Evolutionary conservation across 176 grass and related monocot genomes (phyloP), one percentile per base, ranked within the genome.

Genomic region (Triticum dicoccoides): DNA sequence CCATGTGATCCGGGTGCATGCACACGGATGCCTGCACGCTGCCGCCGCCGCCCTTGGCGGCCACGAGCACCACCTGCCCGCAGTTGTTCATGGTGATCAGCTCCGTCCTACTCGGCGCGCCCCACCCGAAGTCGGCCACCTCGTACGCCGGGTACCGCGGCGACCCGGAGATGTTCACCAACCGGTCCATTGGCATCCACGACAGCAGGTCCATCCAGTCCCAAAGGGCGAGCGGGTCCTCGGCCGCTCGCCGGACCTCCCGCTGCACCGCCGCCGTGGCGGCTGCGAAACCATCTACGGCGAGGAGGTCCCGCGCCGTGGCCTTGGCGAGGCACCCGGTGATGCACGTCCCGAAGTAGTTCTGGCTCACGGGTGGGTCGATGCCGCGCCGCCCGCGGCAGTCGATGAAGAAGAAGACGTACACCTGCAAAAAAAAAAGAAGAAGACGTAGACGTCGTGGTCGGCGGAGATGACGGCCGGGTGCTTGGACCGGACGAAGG

Each of bases 391-490:
- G 39, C 10, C 70, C 70, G 1, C 70, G 70, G 70, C 70, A 73
- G 71, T 73, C 71, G 4, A 23, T 27, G 71, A 73, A 27, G n/a
- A 73, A 73, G 71, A 73, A 73, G 38, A 73, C n/a, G 71, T 73
- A 73, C 24, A 25, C 24, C 24, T 25, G 24, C 24, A 25, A 25
- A 25, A 25, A 25, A 25, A 25, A 25, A 73, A 27, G n/a, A 73
- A 73, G 71, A 73, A 73, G 38, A 73, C n/a, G 71, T 73, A 73
- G 39, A 73, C 71, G n/a, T 47, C 71, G 71, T 73, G n/a, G 39
- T 25, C n/a, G 71, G n/a, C n/a, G 6, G 39, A 15, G 71, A 73
- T 47, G 71, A 39, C 11, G 5, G 41, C 70, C 38, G 70, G 70
- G 29, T 67, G 65, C 65, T 33, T 67, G 3, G 65, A 2, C 13